phyloP scores from a whole-genome alignment of 148 eudicot genomes.

The Silene conica region DNA sequence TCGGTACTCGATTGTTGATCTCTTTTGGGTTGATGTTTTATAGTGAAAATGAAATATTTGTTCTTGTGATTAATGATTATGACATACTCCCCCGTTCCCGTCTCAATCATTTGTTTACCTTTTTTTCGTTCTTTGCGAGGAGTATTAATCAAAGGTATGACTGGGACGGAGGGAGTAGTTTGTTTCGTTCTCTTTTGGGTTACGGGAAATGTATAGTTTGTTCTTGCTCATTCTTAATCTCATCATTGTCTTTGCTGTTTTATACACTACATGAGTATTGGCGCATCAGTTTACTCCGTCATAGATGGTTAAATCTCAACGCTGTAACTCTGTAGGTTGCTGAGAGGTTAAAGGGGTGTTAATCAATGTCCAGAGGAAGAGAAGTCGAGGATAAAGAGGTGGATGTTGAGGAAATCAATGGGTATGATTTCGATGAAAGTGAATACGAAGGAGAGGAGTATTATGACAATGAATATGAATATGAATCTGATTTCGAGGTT shows the following conservation, averaged over 20 bases:
- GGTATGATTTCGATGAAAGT: constrained; percentile 14
- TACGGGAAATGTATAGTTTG: background rate
- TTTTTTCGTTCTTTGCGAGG: too few relatives aligned
- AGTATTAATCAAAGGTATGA: too few relatives aligned
- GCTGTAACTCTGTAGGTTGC: constrained; percentile 9
- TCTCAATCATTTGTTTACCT: too few relatives aligned
- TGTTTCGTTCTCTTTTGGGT: too few relatives aligned
- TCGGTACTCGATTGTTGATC: too few relatives aligned
- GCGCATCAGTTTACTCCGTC: background rate
- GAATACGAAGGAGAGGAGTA: constrained; percentile 14
- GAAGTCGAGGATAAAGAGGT: constrained; percentile 21
- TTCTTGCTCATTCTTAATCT: too few relatives aligned
- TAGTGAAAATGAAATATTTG: background rate
- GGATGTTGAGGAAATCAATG: constrained; percentile 19
- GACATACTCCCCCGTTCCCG: too few relatives aligned
- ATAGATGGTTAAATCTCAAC: background rate
- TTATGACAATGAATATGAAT: background rate
- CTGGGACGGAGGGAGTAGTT: too few relatives aligned
- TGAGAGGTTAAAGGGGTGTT: constrained; percentile 5
- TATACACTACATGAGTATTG: background rate
- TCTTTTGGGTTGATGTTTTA: background rate
- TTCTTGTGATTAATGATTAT: background rate
- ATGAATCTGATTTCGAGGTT: constrained; percentile 3
- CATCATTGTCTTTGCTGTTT: background rate
- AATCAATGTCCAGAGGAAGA: constrained; percentile 32